Percentiles rank a stretch among this genome's conserved stretches.
These are phyloP conservation scores for Botrytis porri DNA, from an alignment of 2,329 filamentous ascomycete species.

Conservation along the genomic window DNA sequence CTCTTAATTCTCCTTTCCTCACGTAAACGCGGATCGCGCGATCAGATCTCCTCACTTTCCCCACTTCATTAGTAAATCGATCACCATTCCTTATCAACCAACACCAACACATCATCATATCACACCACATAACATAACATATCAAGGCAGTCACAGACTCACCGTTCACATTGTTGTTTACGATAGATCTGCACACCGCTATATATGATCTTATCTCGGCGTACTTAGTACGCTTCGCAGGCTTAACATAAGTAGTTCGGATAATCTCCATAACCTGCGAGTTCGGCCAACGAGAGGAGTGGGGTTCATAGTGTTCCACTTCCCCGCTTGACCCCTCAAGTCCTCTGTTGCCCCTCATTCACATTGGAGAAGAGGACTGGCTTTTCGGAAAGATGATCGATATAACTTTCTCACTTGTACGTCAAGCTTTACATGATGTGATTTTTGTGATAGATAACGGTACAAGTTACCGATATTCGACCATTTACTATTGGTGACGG, in stretches of 20 bases:
- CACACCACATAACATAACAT: background rate
- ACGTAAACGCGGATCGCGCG: background rate
- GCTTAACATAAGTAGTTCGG: background rate
- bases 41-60: background rate
- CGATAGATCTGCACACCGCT: slow-evolving; percentile 3
- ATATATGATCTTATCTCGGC: background rate
- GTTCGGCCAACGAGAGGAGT: background rate
- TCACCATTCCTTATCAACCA: slow-evolving; percentile 1
- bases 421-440: background rate
- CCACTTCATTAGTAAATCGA: background rate
- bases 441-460: background rate
- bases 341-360: background rate
- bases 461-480: background rate
- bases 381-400: background rate
- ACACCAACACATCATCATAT: background rate
- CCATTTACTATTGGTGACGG: background rate
- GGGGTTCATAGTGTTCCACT: background rate
- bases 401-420: background rate
- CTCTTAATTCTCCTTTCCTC: background rate
- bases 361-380: background rate
- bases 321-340: background rate
- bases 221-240: background rate
- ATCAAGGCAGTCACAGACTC: background rate
- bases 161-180: background rate
- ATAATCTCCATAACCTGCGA: background rate